phyloP scores from a whole-genome alignment of 2,329 filamentous ascomycete genomes.

The Cordyceps pruinosa region DNA sequence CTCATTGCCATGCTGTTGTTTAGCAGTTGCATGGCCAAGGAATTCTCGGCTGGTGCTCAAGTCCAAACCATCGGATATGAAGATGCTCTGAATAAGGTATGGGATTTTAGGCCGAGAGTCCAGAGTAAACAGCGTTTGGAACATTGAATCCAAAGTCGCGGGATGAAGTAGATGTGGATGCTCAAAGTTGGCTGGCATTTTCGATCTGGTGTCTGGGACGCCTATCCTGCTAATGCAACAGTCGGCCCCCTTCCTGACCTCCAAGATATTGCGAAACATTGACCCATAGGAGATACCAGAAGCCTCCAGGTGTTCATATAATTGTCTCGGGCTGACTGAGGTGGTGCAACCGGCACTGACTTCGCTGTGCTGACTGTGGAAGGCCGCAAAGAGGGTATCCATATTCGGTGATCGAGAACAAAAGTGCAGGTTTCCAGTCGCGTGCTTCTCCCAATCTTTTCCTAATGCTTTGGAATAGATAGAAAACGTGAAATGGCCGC shows the following conservation, averaged over 20 bases:
- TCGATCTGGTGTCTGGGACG: constrained; percentile 42
- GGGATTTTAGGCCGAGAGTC: constrained; percentile 43
- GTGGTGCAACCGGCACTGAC: constrained; percentile 26
- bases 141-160: constrained; percentile 48
- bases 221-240: constrained; percentile 32
- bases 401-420: constrained; percentile 20
- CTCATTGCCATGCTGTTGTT: constrained; percentile 28
- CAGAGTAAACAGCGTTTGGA: constrained; percentile 45
- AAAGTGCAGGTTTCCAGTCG: constrained; percentile 27
- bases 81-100: constrained; percentile 37
- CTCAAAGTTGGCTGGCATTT: constrained; percentile 48
- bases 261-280: constrained; percentile 41
- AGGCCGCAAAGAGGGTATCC: constrained; percentile 16
- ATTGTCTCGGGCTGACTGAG: constrained; percentile 33
- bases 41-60: constrained; percentile 29
- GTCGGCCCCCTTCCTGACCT: constrained; percentile 25
- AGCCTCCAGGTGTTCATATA: constrained; percentile 44
- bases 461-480: constrained; percentile 40
- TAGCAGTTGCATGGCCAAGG: constrained; percentile 34
- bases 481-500: constrained; percentile 26
- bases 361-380: constrained; percentile 19
- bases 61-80: constrained; percentile 35
- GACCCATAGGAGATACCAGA: constrained; percentile 47
- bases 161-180: constrained; percentile 52
- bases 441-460: constrained; percentile 37